Base-by-base conservation (phyloP, 2,329 filamentous ascomycete genomes). In the Colletotrichum limetticola region DNA sequence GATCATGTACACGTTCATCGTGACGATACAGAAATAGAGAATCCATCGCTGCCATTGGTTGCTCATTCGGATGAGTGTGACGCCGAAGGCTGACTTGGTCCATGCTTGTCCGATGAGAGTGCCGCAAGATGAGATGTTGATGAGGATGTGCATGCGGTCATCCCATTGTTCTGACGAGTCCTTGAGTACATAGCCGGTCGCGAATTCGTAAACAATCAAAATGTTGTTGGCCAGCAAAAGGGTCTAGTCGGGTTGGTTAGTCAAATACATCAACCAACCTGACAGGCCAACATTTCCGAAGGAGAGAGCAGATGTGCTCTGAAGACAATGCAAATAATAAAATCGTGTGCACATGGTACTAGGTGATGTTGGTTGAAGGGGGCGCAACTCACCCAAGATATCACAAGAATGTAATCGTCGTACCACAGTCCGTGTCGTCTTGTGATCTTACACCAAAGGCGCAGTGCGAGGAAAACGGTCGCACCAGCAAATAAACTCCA, bases 61-160 rank as follows among this genome's bases (percentile, higher is more conserved):
- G 46, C 85, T 86, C 77, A 88, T 82, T 7, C 83, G 77, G 19
- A 85, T 75, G 6, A 83, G 66, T 4, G 82, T 83, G 19, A 82
- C 79, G 1, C 76, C 82, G 32, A 83, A 83, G 1, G 82, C 82
- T n/a, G 81, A 80, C 75, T 83, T 83, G 59, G 80, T 81, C 74
- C 74, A 78, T 5, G 82, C 78, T 73, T 83, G 82, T 0, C 80
- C 80, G 62, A 83, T 78, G 28, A 83, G 68, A 12, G 80, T 83
- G 42, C 81, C 80, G 74, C 80, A 83, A 1, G 82, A 82, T 3
- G 81, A 81, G 14, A 81, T 78, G 74, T 85, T 86, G 81, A 88
- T 87, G 68, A 89, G 74, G 19, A 88, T 87, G 76, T 86, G 85
- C 86, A 88, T 88, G 66, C 82, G 83, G 74, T 87, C 85, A 71